Percentiles rank a stretch among this genome's conserved stretches.
Evolutionary conservation across 192 early-diverging fungal genomes (phyloP).

Genomic region (Rhizophlyctis rosea): DNA sequence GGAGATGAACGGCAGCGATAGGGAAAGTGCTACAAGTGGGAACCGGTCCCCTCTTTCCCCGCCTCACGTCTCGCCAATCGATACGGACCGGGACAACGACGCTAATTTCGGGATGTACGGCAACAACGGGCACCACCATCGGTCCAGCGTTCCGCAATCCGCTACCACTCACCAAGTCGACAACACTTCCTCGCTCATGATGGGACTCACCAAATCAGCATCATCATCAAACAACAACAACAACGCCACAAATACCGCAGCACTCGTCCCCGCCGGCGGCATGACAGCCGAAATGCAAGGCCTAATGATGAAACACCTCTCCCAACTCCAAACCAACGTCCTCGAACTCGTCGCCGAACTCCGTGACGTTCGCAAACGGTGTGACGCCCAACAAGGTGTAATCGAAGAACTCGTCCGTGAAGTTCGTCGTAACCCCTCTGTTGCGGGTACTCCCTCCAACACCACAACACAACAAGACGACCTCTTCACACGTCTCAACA

Average conservation of each 20-base stretch:
- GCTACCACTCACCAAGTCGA: too few species aligned
- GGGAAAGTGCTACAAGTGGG: too few species aligned
- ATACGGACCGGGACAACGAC: neutral
- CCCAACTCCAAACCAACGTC: conserved; percentile 13
- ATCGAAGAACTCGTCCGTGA: conserved; percentile 10
- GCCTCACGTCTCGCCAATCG: too few species aligned
- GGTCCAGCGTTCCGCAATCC: too few species aligned
- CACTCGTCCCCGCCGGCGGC: neutral
- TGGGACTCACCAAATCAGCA: too few species aligned
- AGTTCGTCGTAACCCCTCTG: neutral
- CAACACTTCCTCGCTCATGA: too few species aligned
- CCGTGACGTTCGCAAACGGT: neutral
- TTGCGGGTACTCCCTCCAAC: neutral
- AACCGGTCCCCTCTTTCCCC: too few species aligned
- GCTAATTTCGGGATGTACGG: neutral
- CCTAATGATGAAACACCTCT: conserved; percentile 17
- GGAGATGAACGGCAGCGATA: too few species aligned
- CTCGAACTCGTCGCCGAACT: conserved; percentile 13
- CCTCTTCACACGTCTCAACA: neutral
- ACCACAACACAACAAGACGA: too few species aligned
- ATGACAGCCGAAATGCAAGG: conserved; percentile 12
- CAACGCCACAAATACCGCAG: neutral
- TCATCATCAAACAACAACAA: too few species aligned
- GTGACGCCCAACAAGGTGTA: conserved; percentile 27
- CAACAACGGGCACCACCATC: too few species aligned